Base-by-base conservation (phyloP, 2,329 filamentous ascomycete species). In the Epichloe coenophiala region DNA sequence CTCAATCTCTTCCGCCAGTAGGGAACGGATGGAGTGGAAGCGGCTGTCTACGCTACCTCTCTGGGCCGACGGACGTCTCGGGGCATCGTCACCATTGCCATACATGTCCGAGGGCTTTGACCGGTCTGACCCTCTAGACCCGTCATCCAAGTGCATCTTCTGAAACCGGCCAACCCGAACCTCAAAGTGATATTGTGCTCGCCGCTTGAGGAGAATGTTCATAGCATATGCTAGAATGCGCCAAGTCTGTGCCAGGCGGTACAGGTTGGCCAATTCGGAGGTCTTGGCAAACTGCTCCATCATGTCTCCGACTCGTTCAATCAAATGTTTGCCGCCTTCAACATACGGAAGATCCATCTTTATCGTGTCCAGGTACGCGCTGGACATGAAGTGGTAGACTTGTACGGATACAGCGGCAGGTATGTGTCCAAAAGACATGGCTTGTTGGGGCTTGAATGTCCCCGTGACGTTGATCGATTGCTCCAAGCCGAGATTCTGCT, bases 171-270 rank as follows among this genome's bases (percentile, higher is more conserved):
- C 65, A 36, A 74, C 63, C 1, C 79, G 71, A 21, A 63, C 59
- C 48, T 80, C 70, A 0, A 78, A 67, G 57, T 84, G 80, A 53
- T 77, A 79, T 42, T 77, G 71, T 1, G 75, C 78, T 31, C 80
- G 71, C 33, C 73, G 70, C 15, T 66, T 67, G 2, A 84, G 67
- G 1, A 84, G 66, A 12, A 81, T 62, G 19, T 68, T 65, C 56
- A 80, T 73, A 9, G 74, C 75, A 57, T 77, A 81, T 0, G 74
- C 73, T 19, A 84, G 59, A 12, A 83, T 71, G 33, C 78, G 74
- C 80, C 80, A 84, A 1, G 78, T 81, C 59, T 84, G 80, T 5
- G 80, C 77, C 0, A 84, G 68, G 1, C 80, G 72, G 58, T 77
- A 83, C 45, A 78, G 68, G 35, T 72, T 73, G 19, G 75, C 73